Evolutionary conservation across 208 protist genomes (phyloP).

Genomic region (Leishmania gerbilli): DNA sequence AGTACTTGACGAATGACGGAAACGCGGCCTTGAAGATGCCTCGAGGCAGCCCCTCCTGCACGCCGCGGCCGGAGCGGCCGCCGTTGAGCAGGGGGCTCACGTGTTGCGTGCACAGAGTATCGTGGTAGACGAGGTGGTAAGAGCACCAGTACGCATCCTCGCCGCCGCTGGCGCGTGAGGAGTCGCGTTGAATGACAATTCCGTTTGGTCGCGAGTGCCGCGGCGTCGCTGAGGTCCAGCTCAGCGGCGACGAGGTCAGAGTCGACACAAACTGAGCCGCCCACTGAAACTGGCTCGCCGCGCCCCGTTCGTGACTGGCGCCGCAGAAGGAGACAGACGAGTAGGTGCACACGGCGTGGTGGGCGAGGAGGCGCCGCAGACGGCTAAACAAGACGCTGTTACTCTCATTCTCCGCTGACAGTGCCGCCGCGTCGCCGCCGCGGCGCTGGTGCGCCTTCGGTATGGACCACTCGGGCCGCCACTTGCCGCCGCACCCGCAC

Average conservation of each 20-base stretch:
- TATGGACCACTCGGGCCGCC: slow-evolving; percentile 68
- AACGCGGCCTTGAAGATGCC: slow-evolving; percentile 71
- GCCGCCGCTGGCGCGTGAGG: not conserved
- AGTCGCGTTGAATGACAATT: slow-evolving; percentile 20
- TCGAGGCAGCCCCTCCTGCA: slow-evolving; percentile 52
- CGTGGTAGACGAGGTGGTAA: slow-evolving; percentile 74
- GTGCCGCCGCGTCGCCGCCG: not conserved
- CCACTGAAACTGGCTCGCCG: slow-evolving; percentile 66
- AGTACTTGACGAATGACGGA: slow-evolving; percentile 51
- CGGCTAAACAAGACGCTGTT: slow-evolving; percentile 2
- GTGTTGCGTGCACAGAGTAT: slow-evolving; percentile 83
- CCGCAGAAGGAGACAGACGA: slow-evolving; percentile 79
- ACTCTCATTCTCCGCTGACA: not conserved
- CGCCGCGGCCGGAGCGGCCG: slow-evolving; percentile 48
- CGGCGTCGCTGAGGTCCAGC: slow-evolving; percentile 66
- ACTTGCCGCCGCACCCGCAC: slow-evolving; percentile 79
- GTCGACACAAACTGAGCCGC: slow-evolving; percentile 80
- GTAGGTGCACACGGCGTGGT: slow-evolving; percentile 70
- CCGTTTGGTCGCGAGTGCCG: slow-evolving; percentile 68
- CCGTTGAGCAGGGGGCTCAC: slow-evolving; percentile 65
- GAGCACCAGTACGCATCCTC: slow-evolving; percentile 59
- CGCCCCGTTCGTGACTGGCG: slow-evolving; percentile 15
- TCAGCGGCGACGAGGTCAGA: slow-evolving; percentile 77
- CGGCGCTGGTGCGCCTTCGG: slow-evolving; percentile 5
- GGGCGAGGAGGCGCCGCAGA: slow-evolving; percentile 55